A percentile compares a stretch with the other conserved stretches of the same genome.
Conservation (phyloP, 192 early-diverging fungal species). For the Umbelopsis ramanniana region DNA sequence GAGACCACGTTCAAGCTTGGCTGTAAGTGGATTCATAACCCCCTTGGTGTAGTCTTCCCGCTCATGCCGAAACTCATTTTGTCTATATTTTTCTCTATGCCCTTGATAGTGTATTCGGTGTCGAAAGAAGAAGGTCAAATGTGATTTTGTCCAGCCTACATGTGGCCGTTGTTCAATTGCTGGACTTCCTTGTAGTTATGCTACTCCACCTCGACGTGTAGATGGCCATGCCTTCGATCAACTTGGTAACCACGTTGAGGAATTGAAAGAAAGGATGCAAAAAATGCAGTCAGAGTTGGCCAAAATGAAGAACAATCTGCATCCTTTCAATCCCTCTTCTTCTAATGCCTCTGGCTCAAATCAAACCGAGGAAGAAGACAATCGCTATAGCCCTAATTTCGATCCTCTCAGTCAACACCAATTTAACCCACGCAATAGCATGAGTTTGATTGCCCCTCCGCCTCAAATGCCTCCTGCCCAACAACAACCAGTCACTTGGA, state of each 20-base stretch:
- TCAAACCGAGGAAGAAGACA: slow-evolving; percentile 19
- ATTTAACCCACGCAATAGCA: slow-evolving; percentile 13
- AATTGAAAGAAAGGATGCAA: slow-evolving; percentile 49
- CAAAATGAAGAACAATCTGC: slow-evolving; percentile 46
- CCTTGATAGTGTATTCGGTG: slow-evolving; percentile 44
- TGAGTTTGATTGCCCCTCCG: slow-evolving; percentile 12
- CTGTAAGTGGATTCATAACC: slow-evolving; percentile 27
- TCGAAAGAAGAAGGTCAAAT: slow-evolving; percentile 51
- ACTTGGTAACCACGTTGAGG: slow-evolving; percentile 47
- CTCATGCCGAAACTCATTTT: not conserved
- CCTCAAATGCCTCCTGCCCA: slow-evolving; percentile 10
- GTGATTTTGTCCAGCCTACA: slow-evolving; percentile 49
- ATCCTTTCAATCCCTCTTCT: slow-evolving; percentile 34
- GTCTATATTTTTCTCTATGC: not conserved
- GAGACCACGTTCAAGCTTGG: slow-evolving; percentile 43
- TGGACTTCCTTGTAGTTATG: slow-evolving; percentile 47
- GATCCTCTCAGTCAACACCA: slow-evolving; percentile 18
- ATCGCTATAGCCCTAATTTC: slow-evolving; percentile 20
- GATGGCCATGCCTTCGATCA: slow-evolving; percentile 49
- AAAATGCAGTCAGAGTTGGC: slow-evolving; percentile 46
- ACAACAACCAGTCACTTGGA: slow-evolving; percentile 40
- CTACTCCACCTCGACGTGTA: slow-evolving; percentile 44
- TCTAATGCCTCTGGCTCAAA: not conserved
- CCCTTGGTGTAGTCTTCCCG: not conserved
- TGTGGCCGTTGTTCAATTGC: slow-evolving; percentile 46